A percentile compares a stretch with the other conserved stretches of the same genome.
Evolutionary conservation across 352 stramenopile genomes (phyloP).

Genomic region (Phytophthora pluvialis): DNA sequence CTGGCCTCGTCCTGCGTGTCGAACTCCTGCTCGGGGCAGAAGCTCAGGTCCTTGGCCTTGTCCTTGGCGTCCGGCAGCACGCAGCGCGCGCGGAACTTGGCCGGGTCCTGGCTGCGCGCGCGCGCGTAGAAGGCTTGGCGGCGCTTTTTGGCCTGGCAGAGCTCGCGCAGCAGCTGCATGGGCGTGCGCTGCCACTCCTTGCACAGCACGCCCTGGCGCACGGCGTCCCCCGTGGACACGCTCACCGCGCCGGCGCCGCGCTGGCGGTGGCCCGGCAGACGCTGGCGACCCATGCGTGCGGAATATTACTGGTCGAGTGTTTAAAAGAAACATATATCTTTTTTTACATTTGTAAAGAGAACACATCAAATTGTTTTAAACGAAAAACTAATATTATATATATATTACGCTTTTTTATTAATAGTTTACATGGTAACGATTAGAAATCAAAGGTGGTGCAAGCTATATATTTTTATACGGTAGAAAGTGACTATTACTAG

Average conservation of each 20-base stretch:
- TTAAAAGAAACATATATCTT: no score
- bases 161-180: constrained; percentile 94
- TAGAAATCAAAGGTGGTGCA: no score
- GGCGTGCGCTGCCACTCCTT: constrained; percentile 96
- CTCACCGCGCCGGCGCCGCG: constrained; percentile 90
- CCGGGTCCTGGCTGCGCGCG: constrained; percentile 44
- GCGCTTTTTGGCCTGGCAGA: constrained; percentile 93
- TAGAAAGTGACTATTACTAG: no score
- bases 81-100: constrained; percentile 62
- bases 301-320: no score
- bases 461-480: no score
- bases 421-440: no score
- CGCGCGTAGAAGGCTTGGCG: constrained; percentile 73
- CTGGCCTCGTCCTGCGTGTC: constrained; percentile 90
- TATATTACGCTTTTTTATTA: no score
- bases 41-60: constrained; percentile 93
- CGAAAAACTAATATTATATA: no score
- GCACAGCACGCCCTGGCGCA: constrained; percentile 86
- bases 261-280: constrained; percentile 76
- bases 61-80: constrained; percentile 95
- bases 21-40: constrained; percentile 90
- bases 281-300: constrained; percentile 18
- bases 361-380: no score
- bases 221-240: constrained; percentile 76
- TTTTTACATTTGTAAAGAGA: no score